Evolutionary conservation across 73 alveolate species (phyloP), one percentile per base, ranked within the genome.

Genomic region (Tetrahymena thermophila): DNA sequence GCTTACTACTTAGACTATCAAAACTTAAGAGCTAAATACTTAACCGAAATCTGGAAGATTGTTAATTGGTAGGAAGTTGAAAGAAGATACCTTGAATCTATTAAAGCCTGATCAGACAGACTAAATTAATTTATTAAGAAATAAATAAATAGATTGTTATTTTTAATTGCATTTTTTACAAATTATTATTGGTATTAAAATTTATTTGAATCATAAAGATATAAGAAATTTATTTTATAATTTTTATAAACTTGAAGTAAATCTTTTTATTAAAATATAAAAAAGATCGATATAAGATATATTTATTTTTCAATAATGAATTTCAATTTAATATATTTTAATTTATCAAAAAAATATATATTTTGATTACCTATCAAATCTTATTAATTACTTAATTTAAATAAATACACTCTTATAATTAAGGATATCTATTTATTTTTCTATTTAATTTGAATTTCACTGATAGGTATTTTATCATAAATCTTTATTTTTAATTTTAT

Each of bases 51-150:
- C 85, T 98, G 99, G 99, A 94, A 98, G 94, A 96, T 98, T 28
- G 98, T 98, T 85, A 98, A 98, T 97, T 98, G 99, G 99, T 93
- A 94, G 34, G 98, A 96, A 50, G 97, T 98, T 28, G 99, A 97
- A 95, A 56, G 93, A 94, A 97, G 99, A 95, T 97, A 96, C 25
- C 95, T 94, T 57, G 96, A 95, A 94, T 98, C 98, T 19, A 71
- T 71, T 31, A 71, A 71, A 11, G 89, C 89, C 13, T 71, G 89
- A 71, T 50, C 83, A 1, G 6, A n/a, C n/a, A n/a, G n/a, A 50
- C 23, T 14, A 50, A 50, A 50, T 50, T 50, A 50, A 50, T 50
- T 50, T 50, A 50, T 50, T 50, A 31, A 71, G 89, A 71, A 71
- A 71, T 71, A 71, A 71, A 71, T 23, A 71, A 71, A 71, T 71